Evolutionary conservation across 129 eudicot genomes (phyloP), one percentile per base, ranked within the genome.

Genomic region (Solidago caesia): DNA sequence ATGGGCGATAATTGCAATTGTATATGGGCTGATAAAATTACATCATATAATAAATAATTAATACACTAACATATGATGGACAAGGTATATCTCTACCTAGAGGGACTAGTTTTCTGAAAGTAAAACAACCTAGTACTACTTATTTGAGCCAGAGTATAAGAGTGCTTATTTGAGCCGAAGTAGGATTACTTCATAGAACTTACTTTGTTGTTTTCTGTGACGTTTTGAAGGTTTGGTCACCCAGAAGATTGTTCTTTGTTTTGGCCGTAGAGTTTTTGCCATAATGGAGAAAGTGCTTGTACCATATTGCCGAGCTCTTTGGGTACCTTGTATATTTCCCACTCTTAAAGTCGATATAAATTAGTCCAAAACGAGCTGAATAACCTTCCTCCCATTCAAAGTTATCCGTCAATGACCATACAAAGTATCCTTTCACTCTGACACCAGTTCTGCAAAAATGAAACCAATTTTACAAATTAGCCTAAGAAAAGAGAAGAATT

Each of bases 371-470:
- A 11, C 89, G 80, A 51, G 59, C 64, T 0, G 82, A 66, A 44
- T 77, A 85, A 43, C 85, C 83, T 0, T 16, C 25, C 4, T 41
- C 44, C 85, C 83, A 85, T 62, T 81, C 89, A 66, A 81, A 81
- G 39, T 81, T 84, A 74, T 84, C 87, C 76, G 71, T 46, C 21
- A 83, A 51, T 25, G 84, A 83, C 87, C 87, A 83, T 27, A 73
- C 77, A 75, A 81, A 85, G 27, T 73, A 74, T 16, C 82, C 84
- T 42, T 70, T 71, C 29, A 75, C 79, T 16, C 77, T 46, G 9
- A 65, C 75, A 5, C 75, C 83, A 25, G 13, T 51, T 51, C 85
- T 84, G 79, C 75, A 73, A 64, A 11, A 25, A 25, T 33, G 49
- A 39, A 2, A 47, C 14, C 21, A n/a, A 58, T 55, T 26, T 43